Conservation (phyloP, 2,329 filamentous ascomycete species). For the Stagonosporopsis cucurbitacearum region DNA sequence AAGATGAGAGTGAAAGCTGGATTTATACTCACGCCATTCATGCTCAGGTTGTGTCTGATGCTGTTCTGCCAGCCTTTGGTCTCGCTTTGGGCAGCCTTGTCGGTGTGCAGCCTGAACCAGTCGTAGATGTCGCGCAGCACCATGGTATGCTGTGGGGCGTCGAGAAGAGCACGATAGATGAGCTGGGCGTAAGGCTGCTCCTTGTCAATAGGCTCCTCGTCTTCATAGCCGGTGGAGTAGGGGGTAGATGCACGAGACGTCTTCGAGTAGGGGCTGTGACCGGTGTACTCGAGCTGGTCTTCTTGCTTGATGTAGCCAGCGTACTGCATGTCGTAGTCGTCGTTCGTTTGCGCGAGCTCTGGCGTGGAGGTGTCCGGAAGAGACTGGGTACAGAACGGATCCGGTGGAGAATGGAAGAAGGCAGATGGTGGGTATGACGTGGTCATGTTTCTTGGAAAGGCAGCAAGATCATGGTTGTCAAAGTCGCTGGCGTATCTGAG, state of each 20-base stretch:
- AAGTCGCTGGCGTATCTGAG: conserved; percentile 30
- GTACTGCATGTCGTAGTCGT: conserved; percentile 35
- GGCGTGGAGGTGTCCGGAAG: conserved; percentile 27
- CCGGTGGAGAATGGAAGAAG: conserved; percentile 41
- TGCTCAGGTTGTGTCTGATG: conserved; percentile 92
- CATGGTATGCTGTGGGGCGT: conserved; percentile 71
- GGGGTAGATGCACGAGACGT: conserved; percentile 33
- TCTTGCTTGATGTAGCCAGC: conserved; percentile 25
- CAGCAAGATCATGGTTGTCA: conserved; percentile 20
- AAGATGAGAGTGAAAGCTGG: background rate
- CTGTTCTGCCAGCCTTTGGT: conserved; percentile 87
- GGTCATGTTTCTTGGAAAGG: conserved; percentile 20
- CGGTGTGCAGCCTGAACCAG: conserved; percentile 85
- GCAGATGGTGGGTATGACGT: conserved; percentile 41
- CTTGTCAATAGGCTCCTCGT: conserved; percentile 41
- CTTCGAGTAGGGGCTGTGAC: conserved; percentile 31
- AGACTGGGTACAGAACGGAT: conserved; percentile 29
- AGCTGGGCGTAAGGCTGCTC: conserved; percentile 81
- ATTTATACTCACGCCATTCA: conserved; percentile 78
- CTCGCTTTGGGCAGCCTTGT: conserved; percentile 68
- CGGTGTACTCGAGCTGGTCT: conserved; percentile 25
- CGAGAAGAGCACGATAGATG: conserved; percentile 77
- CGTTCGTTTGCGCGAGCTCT: conserved; percentile 31
- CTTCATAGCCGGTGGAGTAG: conserved; percentile 15
- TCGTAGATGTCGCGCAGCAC: conserved; percentile 85